Base-by-base conservation (phyloP, 176 grass and related monocot genomes). In the Carex parvula region DNA sequence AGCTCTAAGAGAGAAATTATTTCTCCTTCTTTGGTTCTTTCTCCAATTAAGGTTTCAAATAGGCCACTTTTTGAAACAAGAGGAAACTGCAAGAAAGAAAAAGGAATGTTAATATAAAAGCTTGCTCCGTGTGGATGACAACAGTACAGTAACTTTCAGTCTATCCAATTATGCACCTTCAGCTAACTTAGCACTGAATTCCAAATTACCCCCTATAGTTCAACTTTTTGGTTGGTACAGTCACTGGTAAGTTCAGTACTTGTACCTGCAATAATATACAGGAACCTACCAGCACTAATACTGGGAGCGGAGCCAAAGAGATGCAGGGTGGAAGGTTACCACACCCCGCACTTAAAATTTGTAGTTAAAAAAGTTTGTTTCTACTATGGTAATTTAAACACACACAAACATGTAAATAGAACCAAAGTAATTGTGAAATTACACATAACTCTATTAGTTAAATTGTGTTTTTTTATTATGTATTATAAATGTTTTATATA, bases 31-130 rank as follows among this genome's bases (percentile, higher is more conserved):
- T 97, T 87, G 33, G 83, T 87, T 85, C 85, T 97, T 59, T 97
- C 89, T 80, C 85, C 73, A 32, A 97, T 94, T 76, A 70, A 16
- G 69, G 61, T 90, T 87, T 97, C 90, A 79, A 97, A 48, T 78
- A 97, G 87, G n/a, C 90, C 94, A 88, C 88, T 92, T 83, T 94
- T 97, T 11, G 92, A 97, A 84, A 97, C 87, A 29, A 97, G 85
- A 90, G 94, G 94, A 83, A 97, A 97, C 94, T 97, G 81, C 67
- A 92, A 78, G 50, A 46, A 63, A 13, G 26, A 35, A 13, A 41
- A 69, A 84, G 15, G 48, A 30, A 56, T 77, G 73, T 77, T 14
- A 77, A 54, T 53, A 53, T 56, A 32, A 41, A 20, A 32, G 24
- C 18, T 76, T 76, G 72, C 13, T 55, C 1, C 4, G 17, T 55